These are phyloP conservation scores for Fusarium pilosicola DNA, from an alignment of 2,329 filamentous ascomycete genomes.

Conservation along the genomic window DNA sequence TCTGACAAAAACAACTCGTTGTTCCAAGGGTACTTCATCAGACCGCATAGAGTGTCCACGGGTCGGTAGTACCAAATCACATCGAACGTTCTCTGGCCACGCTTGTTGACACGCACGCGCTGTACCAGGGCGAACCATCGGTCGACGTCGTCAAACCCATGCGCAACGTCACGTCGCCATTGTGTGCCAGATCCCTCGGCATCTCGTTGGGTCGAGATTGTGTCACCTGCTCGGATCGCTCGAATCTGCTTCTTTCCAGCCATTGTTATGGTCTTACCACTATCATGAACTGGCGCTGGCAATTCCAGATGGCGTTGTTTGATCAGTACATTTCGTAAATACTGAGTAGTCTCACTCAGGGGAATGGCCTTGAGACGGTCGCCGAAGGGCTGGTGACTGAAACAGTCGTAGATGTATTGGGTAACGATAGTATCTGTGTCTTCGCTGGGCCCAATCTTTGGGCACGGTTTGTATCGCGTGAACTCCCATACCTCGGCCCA, in stretches of 20 bases:
- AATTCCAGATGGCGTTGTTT: slow-evolving; percentile 43
- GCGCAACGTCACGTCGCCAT: slow-evolving; percentile 64
- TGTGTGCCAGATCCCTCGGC: slow-evolving; percentile 57
- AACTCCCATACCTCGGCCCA: slow-evolving; percentile 63
- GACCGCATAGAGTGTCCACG: slow-evolving; percentile 74
- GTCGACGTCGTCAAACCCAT: slow-evolving; percentile 56
- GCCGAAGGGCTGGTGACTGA: slow-evolving; percentile 70
- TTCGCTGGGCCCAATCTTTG: background rate
- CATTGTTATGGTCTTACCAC: slow-evolving; percentile 36
- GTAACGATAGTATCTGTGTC: slow-evolving; percentile 70
- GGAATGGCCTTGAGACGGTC: slow-evolving; percentile 56
- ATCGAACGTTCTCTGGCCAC: slow-evolving; percentile 60
- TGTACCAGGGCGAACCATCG: slow-evolving; percentile 80
- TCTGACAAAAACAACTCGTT: slow-evolving; percentile 83
- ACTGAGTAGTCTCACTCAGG: slow-evolving; percentile 41
- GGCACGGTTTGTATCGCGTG: slow-evolving; percentile 46
- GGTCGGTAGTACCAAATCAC: slow-evolving; percentile 81
- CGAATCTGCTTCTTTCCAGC: slow-evolving; percentile 38
- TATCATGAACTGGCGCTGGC: slow-evolving; percentile 35
- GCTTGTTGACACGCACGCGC: slow-evolving; percentile 52
- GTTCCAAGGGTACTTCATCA: slow-evolving; percentile 72
- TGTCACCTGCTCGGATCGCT: slow-evolving; percentile 57
- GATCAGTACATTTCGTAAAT: slow-evolving; percentile 45
- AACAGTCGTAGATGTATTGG: slow-evolving; percentile 72
- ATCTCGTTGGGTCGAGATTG: slow-evolving; percentile 60